These are phyloP conservation scores for Tetrapisispora iriomotensis DNA, from an alignment of 805 yeast species.

Conservation along the genomic window DNA sequence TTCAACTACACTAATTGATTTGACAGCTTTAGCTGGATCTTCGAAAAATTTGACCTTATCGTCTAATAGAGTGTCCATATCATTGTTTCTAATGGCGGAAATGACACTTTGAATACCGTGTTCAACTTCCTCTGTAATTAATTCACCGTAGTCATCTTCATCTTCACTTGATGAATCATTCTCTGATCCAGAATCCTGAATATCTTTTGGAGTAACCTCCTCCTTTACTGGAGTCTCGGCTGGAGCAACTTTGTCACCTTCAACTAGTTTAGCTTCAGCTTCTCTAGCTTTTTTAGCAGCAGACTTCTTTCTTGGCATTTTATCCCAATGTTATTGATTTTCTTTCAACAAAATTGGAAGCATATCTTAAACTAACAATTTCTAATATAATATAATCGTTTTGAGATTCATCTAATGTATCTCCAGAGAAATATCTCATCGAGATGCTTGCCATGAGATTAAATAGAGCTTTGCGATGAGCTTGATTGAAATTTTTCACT, in stretches of 20 bases:
- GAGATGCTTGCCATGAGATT: no score
- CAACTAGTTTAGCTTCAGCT: constrained; percentile 19
- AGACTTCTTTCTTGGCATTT: constrained; percentile 82
- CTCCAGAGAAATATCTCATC: no score
- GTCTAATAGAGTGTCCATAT: constrained; percentile 49
- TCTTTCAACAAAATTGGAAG: no score
- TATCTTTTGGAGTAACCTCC: constrained; percentile 13
- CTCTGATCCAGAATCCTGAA: constrained; percentile 11
- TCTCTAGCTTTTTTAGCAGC: constrained; percentile 64
- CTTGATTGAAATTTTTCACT: no score
- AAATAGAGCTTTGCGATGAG: no score
- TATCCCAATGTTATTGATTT: neutral
- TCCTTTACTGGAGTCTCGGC: neutral
- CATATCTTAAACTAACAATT: no score
- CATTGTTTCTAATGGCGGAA: constrained; percentile 57
- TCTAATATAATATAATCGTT: no score
- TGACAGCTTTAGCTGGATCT: constrained; percentile 42
- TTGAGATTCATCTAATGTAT: no score
- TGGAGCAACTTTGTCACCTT: constrained; percentile 7
- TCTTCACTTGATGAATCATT: constrained; percentile 40
- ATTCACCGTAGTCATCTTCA: constrained; percentile 87
- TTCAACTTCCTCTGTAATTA: constrained; percentile 80
- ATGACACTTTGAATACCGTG: constrained; percentile 66
- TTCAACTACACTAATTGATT: constrained; percentile 20
- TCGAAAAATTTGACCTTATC: constrained; percentile 67